Conservation (phyloP, 805 yeast species). For the Zygotorulaspora danielsina region DNA sequence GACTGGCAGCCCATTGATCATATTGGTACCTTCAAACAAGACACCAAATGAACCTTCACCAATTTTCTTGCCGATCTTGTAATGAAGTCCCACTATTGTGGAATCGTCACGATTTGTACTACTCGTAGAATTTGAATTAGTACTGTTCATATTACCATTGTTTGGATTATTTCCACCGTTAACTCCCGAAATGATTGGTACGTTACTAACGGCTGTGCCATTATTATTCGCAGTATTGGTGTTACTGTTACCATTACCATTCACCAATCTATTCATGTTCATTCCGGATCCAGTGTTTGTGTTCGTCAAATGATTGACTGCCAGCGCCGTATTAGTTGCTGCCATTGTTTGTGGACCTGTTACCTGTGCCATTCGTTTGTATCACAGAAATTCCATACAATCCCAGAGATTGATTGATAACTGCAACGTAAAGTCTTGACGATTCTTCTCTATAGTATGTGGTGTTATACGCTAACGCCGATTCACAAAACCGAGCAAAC, state of each 20-base stretch:
- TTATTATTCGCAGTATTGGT: conserved; percentile 4
- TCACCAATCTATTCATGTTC: conserved; percentile 16
- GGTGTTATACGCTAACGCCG: too few relatives aligned
- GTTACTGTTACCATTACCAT: conserved; percentile 13
- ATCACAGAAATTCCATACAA: conserved; percentile 2
- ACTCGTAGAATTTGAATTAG: conserved; percentile 1
- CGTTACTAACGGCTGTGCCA: conserved; percentile 6
- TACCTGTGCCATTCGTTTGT: conserved; percentile 8
- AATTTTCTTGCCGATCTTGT: conserved; percentile 92
- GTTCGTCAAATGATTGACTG: conserved; percentile 16
- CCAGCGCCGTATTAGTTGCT: conserved; percentile 19
- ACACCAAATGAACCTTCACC: conserved; percentile 99
- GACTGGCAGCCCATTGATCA: conserved; percentile 86
- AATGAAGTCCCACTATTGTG: conserved; percentile 80
- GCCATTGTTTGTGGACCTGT: conserved; percentile 10
- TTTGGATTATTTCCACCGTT: conserved; percentile 1
- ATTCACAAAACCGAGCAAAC: too few relatives aligned
- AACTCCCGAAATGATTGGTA: conserved; percentile 6
- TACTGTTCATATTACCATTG: conserved; percentile 4
- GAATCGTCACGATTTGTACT: conserved; percentile 24
- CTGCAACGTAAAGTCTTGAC: too few relatives aligned
- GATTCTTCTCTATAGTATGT: too few relatives aligned
- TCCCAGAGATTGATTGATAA: too few relatives aligned
- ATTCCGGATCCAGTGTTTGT: conserved; percentile 7
- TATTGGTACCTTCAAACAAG: conserved; percentile 90